A percentile compares a stretch with the other conserved stretches of the same genome.
phyloP scores from a whole-genome alignment of 768 basidiomycete species.

The Neoboletus subvelutipes region DNA sequence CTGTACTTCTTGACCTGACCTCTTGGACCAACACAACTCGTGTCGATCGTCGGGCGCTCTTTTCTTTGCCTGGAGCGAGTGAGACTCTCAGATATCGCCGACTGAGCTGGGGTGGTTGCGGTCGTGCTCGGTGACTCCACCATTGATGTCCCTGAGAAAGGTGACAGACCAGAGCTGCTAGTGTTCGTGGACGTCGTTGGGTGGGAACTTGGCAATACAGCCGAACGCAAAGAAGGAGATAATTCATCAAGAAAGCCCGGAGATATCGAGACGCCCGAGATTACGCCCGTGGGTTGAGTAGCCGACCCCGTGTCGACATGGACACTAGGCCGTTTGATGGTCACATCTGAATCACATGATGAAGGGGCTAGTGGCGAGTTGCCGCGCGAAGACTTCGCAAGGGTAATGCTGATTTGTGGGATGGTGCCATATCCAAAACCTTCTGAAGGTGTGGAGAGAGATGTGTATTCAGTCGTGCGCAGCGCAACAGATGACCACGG shows the following conservation, averaged over 20 bases:
- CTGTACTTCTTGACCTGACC: constrained; percentile 33
- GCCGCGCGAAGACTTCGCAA: constrained; percentile 30
- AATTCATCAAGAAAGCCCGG: constrained; percentile 21
- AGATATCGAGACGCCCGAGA: constrained; percentile 11
- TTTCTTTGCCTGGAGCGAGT: constrained; percentile 25
- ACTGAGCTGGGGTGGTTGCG: constrained; percentile 28
- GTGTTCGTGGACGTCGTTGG: constrained; percentile 28
- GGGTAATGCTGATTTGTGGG: constrained; percentile 32
- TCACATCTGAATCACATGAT: constrained; percentile 28
- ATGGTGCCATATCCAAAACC: constrained; percentile 19
- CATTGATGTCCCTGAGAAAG: constrained; percentile 29
- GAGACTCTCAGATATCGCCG: constrained; percentile 19
- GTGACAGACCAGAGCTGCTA: constrained; percentile 25
- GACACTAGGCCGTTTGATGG: constrained; percentile 28
- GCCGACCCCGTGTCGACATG: constrained; percentile 30
- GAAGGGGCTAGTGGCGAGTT: constrained; percentile 27
- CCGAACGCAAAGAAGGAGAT: constrained; percentile 22
- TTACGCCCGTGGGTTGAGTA: constrained; percentile 19
- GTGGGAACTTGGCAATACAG: constrained; percentile 22
- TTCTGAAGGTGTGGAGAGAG: constrained; percentile 13
- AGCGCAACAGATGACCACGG: constrained; percentile 15
- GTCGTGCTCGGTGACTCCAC: constrained; percentile 27
- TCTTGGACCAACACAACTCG: constrained; percentile 32
- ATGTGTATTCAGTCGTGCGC: constrained; percentile 13
- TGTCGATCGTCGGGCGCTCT: constrained; percentile 33